A percentile compares a stretch with the other conserved stretches of the same genome.
Evolutionary conservation across 768 basidiomycete species (phyloP).

Genomic region (Leucosporidium yakuticum): DNA sequence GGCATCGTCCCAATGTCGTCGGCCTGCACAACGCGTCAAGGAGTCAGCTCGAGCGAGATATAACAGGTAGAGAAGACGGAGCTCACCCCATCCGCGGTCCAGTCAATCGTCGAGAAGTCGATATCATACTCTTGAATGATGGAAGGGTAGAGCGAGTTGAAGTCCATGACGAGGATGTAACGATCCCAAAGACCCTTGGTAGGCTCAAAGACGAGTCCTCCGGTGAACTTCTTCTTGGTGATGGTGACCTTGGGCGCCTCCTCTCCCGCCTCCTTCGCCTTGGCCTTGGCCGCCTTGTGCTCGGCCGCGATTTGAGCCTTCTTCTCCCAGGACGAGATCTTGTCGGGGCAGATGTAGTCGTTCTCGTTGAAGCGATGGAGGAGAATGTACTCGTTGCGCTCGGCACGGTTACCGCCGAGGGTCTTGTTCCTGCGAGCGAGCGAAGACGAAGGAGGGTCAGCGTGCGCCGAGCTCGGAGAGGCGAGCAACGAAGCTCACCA

Average conservation of each 20-base stretch:
- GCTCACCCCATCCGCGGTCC: constrained; percentile 41
- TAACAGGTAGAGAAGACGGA: not conserved
- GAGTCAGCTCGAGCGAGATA: not conserved
- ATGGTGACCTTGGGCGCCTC: constrained; percentile 23
- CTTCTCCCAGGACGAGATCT: constrained; percentile 64
- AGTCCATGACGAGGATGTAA: constrained; percentile 98
- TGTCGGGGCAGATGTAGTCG: constrained; percentile 96
- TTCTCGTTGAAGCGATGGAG: constrained; percentile 94
- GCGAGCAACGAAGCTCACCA: constrained; percentile 55
- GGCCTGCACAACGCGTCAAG: constrained; percentile 40
- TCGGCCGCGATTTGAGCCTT: constrained; percentile 54
- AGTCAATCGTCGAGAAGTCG: constrained; percentile 92
- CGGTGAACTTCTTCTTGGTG: constrained; percentile 85
- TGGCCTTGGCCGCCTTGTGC: constrained; percentile 50
- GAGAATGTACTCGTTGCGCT: constrained; percentile 97
- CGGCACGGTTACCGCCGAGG: constrained; percentile 91
- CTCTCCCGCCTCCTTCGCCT: constrained; percentile 44
- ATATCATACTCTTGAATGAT: constrained; percentile 99
- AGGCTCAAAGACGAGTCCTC: constrained; percentile 94
- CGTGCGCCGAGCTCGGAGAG: no score
- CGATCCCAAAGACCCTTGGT: constrained; percentile 95
- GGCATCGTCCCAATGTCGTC: constrained; percentile 78
- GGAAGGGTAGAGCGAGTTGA: constrained; percentile 97
- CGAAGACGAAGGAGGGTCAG: not conserved
- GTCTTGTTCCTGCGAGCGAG: constrained; percentile 76